phyloP scores from a whole-genome alignment of 371 early-diverging fungal genomes.

The Mortierella sp. region DNA sequence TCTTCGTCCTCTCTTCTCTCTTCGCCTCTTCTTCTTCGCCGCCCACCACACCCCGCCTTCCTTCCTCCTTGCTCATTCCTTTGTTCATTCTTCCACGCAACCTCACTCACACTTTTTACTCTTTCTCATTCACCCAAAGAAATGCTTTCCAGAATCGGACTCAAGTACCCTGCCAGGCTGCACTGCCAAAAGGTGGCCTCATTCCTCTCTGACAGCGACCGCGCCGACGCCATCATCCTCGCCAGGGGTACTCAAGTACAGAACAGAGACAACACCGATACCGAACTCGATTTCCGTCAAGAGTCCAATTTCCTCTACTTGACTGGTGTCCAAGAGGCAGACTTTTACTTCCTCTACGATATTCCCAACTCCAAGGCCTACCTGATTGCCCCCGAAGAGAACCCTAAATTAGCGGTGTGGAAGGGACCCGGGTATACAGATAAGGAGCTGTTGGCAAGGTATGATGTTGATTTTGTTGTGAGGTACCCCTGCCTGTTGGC shows the following conservation, averaged over 20 bases:
- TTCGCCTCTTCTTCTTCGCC: neutral
- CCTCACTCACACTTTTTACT: neutral
- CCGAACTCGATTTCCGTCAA: constrained; percentile 69
- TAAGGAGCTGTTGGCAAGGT: constrained; percentile 60
- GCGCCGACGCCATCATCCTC: constrained; percentile 35
- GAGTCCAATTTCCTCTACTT: constrained; percentile 72
- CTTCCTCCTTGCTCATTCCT: constrained; percentile 8
- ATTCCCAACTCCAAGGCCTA: constrained; percentile 55
- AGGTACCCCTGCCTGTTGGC: constrained; percentile 55
- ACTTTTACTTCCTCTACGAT: constrained; percentile 65
- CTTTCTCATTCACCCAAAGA: neutral
- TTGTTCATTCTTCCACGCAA: neutral
- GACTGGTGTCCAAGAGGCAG: constrained; percentile 69
- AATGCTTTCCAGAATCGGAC: constrained; percentile 52
- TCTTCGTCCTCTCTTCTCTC: neutral
- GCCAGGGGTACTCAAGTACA: constrained; percentile 54
- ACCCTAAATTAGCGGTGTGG: constrained; percentile 64
- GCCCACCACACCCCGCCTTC: neutral
- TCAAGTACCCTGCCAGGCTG: constrained; percentile 53
- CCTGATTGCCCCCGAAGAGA: constrained; percentile 64
- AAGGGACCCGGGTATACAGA: constrained; percentile 62
- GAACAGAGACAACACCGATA: constrained; percentile 67
- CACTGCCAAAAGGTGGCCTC: constrained; percentile 56
- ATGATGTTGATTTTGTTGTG: constrained; percentile 65
- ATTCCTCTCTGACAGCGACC: constrained; percentile 22